A percentile compares a stretch with the other conserved stretches of the same genome.
Conservation (phyloP, 83 land plant species). For the Thuja plicata region DNA sequence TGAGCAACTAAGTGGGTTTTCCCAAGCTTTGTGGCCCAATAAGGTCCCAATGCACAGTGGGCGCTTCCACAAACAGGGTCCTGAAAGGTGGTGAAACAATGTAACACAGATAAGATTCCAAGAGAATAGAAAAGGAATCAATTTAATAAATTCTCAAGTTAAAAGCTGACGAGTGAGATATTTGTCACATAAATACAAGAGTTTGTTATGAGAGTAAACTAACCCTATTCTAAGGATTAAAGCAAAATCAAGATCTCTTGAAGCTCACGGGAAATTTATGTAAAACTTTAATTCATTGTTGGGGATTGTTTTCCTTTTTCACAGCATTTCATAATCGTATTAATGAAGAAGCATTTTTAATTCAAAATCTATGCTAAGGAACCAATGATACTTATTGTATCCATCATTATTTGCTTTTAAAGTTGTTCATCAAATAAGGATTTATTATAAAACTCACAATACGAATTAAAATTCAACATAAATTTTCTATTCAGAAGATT, state of each 20-base stretch:
- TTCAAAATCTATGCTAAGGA: neutral
- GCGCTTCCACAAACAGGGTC: slow-evolving; percentile 96
- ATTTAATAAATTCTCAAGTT: neutral
- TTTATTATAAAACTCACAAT: neutral
- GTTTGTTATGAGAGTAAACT: neutral
- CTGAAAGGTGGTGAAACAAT: slow-evolving; percentile 25
- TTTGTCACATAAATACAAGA: neutral
- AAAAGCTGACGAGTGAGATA: neutral
- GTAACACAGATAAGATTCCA: neutral
- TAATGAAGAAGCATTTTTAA: neutral
- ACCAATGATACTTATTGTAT: neutral
- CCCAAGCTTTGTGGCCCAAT: slow-evolving; percentile 74
- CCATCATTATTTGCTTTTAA: neutral
- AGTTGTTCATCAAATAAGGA: neutral
- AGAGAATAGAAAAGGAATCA: neutral
- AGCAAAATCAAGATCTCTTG: slow-evolving; percentile 5
- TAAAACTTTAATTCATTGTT: neutral
- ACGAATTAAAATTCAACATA: neutral
- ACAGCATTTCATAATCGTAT: neutral
- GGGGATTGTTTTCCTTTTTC: neutral
- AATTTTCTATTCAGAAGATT: too few relatives aligned
- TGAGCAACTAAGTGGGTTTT: slow-evolving; percentile 57
- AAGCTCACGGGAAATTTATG: neutral
- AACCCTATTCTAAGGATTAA: neutral
- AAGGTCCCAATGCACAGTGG: slow-evolving; percentile 76